phyloP scores from a whole-genome alignment of 768 basidiomycete genomes.

The Pleurotus giganteus region DNA sequence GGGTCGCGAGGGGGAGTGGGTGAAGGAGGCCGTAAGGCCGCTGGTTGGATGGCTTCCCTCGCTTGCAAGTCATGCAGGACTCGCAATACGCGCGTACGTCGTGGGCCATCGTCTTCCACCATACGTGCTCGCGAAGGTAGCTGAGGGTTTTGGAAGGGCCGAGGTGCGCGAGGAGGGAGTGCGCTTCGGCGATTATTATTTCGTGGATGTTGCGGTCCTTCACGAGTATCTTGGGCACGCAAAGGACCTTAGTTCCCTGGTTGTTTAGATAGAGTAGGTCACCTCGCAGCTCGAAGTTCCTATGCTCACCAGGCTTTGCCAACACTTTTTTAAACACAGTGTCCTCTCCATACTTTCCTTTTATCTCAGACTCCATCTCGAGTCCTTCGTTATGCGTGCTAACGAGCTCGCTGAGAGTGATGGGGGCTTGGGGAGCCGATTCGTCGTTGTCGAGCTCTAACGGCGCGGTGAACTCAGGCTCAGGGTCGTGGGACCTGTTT shows the following conservation, averaged over 20 bases:
- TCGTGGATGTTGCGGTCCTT: constrained; percentile 19
- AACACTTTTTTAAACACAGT: constrained; percentile 18
- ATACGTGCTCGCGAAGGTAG: constrained; percentile 23
- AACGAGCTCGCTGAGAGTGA: not conserved
- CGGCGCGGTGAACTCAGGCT: not conserved
- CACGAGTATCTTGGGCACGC: constrained; percentile 16
- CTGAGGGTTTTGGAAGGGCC: constrained; percentile 28
- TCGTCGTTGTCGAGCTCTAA: not conserved
- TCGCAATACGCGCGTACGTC: constrained; percentile 27
- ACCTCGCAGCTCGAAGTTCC: constrained; percentile 16
- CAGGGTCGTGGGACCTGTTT: not conserved
- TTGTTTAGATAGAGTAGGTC: constrained; percentile 16
- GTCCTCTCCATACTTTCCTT: constrained; percentile 17
- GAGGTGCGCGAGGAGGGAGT: constrained; percentile 24
- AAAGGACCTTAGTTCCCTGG: constrained; percentile 11
- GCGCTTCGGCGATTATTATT: constrained; percentile 24
- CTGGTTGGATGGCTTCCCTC: constrained; percentile 16
- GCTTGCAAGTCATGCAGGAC: constrained; percentile 17
- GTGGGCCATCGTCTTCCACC: constrained; percentile 19
- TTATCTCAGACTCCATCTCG: constrained; percentile 13
- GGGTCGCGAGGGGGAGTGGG: constrained; percentile 19
- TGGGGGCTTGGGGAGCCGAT: not conserved
- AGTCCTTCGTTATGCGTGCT: not conserved
- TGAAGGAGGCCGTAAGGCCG: constrained; percentile 3
- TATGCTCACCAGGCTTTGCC: constrained; percentile 12